Evolutionary conservation across 1,284 basidiomycete genomes (phyloP), one percentile per base, ranked within the genome.

Genomic region (Retiboletus flavoniger): DNA sequence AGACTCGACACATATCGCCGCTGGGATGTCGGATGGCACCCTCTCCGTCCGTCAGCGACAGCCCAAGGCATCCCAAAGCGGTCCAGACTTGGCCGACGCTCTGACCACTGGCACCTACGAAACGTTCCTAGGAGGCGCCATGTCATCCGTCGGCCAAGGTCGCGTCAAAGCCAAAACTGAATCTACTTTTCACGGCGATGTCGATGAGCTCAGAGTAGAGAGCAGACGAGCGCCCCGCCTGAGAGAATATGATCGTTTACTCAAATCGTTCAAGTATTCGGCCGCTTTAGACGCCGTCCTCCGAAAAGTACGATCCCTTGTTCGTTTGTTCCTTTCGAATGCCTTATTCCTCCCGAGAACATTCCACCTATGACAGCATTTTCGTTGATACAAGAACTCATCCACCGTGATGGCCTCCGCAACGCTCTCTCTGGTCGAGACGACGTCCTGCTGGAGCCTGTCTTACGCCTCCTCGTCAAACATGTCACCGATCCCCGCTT

Each of bases 21-120:
- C 91, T 2, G 97, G 96, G 26, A 94, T 98, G 90, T 89, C 94
- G 2, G 97, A 99, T 69, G 96, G 96, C 1, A 98, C 96, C 1
- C 80, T 99, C 11, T 94, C 93, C 26, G 82, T 95, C 36, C 87
- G 93, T 32, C 79, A 92, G 63, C 80, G 94, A 56, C 89, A 93
- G 66, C 80, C 82, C 31, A 95, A 93, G 72, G 75, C 84, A 1
- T 82, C 80, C 19, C 85, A 92, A 67, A 63, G 72, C 3, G 70
- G 77, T 4, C 69, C 72, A 10, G 81, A 85, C 50, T 70, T 77
- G 54, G 71, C 75, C 29, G 63, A 66, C 7, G 64, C 82, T 0
- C 74, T 90, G 13, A 77, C 78, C 13, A 74, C 82, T 0, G 85
- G 86, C 8, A 77, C 83, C 4, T 89, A 86, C 68, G 87, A 92